phyloP scores from a whole-genome alignment of 257 asterid genomes.

The Solanum pennellii region DNA sequence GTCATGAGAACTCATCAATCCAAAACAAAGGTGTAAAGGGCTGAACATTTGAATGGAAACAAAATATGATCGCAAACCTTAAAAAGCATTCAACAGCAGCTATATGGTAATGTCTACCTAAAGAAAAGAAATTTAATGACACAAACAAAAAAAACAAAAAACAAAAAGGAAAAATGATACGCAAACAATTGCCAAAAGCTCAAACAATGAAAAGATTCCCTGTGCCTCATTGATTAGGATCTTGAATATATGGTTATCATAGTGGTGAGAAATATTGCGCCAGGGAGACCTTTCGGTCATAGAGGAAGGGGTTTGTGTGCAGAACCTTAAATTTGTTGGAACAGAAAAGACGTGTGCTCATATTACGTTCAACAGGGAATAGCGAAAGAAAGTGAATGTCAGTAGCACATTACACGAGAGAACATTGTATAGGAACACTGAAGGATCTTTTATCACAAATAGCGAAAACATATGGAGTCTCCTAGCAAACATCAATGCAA shows the following conservation, averaged over 20 bases:
- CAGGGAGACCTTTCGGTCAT: not conserved
- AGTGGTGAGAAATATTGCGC: not conserved
- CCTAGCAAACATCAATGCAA: not conserved
- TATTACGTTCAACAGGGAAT: not conserved
- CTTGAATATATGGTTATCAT: not conserved
- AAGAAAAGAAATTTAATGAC: not conserved
- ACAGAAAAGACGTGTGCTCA: not conserved
- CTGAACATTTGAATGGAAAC: not conserved
- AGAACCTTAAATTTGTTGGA: not conserved
- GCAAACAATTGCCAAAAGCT: not conserved
- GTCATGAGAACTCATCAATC: constrained; percentile 15
- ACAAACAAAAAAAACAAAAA: not conserved
- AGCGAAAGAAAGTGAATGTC: not conserved
- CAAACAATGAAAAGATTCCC: not conserved
- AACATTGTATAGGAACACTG: not conserved
- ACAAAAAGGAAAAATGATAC: not conserved
- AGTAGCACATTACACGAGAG: not conserved
- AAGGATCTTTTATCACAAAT: not conserved
- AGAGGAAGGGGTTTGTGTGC: not conserved
- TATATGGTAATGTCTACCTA: not conserved
- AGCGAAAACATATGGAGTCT: not conserved
- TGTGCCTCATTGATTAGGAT: not conserved
- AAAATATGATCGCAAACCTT: not conserved
- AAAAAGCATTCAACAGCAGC: not conserved
- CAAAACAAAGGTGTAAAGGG: not conserved